Base-by-base conservation (phyloP, 306 rosid species). In the Geum urbanum region DNA sequence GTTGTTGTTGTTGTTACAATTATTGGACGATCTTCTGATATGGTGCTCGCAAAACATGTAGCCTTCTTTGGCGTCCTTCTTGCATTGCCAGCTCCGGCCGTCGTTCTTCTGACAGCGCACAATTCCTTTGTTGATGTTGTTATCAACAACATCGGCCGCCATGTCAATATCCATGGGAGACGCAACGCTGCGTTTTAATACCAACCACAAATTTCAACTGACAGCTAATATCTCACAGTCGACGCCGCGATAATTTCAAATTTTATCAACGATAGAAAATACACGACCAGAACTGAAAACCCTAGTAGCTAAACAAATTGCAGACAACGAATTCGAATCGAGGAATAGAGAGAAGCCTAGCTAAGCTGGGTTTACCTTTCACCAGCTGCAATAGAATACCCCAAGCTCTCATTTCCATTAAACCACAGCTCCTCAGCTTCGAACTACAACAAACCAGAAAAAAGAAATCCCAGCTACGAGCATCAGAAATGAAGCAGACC, bases 71-170 rank as follows among this genome's bases (percentile, higher is more conserved):
- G 63, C 43, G 14, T 58, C 63, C 63, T 58, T 58, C 63, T 58
- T 58, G 63, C 63, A 58, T 58, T 58, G 63, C 63, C 63, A 58
- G 63, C 63, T 58, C 63, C 63, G 32, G 5, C 63, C 63, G 43
- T 58, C 63, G 43, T 37, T 58, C 43, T 37, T 58, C 14, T 27
- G 43, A 13, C 63, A 58, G 43, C 63, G 14, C 9, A 32, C 5
- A 32, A 58, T 11, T 58, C 14, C 43, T 32, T 14, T 58, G 11
- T 58, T 18, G 41, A 57, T 9, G 18, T 57, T 27, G 27, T 27
- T 40, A n/a, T 4, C 6, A 15, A 24, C 63, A 58, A 27, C 43
- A 18, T 10, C 63, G 19, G 19, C 19, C 2, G 19, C 43, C 43
- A 27, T 32, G 18, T 58, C 63, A 1, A 58, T 32, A 58, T 32